Conservation (phyloP, 768 basidiomycete genomes). For the Pulveroboletus frians region DNA sequence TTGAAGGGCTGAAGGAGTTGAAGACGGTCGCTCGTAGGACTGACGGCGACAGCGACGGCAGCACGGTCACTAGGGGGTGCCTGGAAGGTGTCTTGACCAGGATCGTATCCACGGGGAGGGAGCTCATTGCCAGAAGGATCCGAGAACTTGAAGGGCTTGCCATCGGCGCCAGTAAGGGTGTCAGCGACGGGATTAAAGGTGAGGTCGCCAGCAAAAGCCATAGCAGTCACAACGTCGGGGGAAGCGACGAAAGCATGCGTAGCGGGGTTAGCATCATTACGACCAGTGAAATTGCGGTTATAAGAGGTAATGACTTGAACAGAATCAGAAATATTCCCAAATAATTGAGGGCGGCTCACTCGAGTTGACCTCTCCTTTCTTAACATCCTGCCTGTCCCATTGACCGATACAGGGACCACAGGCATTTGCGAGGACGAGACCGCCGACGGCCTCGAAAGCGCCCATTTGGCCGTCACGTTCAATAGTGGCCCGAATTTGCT, state of each 20-base stretch:
- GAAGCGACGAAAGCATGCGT: conserved; percentile 96
- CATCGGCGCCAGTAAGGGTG: conserved; percentile 79
- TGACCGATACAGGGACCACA: conserved; percentile 99
- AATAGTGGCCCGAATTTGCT: conserved; percentile 97
- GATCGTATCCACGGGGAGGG: conserved; percentile 92
- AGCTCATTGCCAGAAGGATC: conserved; percentile 89
- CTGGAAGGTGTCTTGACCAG: conserved; percentile 97
- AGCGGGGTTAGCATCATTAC: conserved; percentile 98
- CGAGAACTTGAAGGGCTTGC: conserved; percentile 97
- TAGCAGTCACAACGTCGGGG: conserved; percentile 92
- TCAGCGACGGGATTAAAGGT: conserved; percentile 97
- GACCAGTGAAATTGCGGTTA: conserved; percentile 99
- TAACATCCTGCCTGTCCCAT: conserved; percentile 95
- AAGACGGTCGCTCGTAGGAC: conserved; percentile 82
- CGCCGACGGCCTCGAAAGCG: conserved; percentile 83
- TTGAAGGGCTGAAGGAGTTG: conserved; percentile 86
- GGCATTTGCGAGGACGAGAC: conserved; percentile 93
- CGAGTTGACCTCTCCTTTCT: conserved; percentile 95
- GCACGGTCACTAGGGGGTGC: conserved; percentile 83
- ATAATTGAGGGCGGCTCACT: conserved; percentile 46
- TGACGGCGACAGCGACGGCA: conserved; percentile 79
- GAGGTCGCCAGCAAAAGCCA: conserved; percentile 91
- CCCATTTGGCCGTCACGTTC: conserved; percentile 92
- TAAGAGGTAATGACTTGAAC: conserved; percentile 90
- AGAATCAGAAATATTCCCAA: neutral